phyloP scores from a whole-genome alignment of 306 rosid species.

The Abrus precatorius region DNA sequence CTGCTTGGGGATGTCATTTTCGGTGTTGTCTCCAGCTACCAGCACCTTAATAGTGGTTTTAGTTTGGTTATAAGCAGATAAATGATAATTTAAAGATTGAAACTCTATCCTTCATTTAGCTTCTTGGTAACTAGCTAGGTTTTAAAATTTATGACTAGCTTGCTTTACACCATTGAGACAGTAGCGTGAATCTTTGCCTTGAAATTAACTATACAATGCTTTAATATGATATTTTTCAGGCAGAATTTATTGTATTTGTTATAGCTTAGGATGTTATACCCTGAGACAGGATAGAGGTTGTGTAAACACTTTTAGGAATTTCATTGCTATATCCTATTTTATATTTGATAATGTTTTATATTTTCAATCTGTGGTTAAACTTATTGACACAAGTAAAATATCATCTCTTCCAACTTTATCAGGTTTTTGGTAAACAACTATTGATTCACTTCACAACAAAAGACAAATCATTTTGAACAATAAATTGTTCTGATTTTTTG shows the following conservation, averaged over 20 bases:
- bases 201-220: conserved; percentile 7
- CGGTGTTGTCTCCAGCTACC: background rate
- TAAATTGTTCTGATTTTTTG: background rate
- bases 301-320: background rate
- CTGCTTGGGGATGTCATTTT: background rate
- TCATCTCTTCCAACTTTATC: background rate
- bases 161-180: background rate
- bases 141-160: background rate
- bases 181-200: background rate
- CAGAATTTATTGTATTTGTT: background rate
- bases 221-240: background rate
- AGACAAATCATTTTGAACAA: conserved; percentile 1
- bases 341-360: background rate
- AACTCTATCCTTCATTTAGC: background rate
- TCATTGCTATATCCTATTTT: background rate
- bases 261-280: background rate
- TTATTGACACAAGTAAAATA: background rate
- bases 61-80: background rate
- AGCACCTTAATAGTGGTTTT: background rate
- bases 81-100: background rate
- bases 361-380: conserved; percentile 14
- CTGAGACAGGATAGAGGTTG: background rate
- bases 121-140: conserved; percentile 11
- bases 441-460: conserved; percentile 27
- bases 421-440: conserved; percentile 9